phyloP scores from a whole-genome alignment of 139 green algal genomes.

The Bryopsis sp. region DNA sequence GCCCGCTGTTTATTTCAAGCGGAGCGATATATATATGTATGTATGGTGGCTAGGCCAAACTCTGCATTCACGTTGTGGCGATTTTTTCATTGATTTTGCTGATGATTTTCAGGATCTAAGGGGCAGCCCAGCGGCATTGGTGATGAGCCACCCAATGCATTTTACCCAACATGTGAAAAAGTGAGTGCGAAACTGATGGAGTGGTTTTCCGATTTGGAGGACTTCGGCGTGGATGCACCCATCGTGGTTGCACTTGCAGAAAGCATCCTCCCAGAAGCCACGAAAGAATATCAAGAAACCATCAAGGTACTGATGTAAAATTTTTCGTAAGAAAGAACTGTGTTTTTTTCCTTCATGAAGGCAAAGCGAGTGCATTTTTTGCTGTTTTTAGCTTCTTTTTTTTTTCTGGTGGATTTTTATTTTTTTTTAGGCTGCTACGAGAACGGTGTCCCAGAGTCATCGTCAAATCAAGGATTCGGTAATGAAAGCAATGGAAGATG shows the following conservation, averaged over 20 bases:
- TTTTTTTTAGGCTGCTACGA: not conserved
- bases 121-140: not conserved
- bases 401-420: not conserved
- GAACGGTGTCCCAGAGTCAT: not conserved
- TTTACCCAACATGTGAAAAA: no score
- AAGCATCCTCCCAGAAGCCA: not conserved
- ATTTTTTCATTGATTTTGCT: no score
- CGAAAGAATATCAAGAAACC: not conserved
- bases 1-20: no score
- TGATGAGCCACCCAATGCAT: not conserved
- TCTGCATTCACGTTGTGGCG: no score
- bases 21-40: no score
- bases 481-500: slow-evolving; percentile 1
- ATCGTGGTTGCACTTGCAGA: not conserved
- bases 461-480: not conserved
- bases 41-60: no score
- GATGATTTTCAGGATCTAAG: slow-evolving; percentile 4
- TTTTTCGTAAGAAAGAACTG: no score
- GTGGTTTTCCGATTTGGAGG: not conserved
- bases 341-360: not conserved
- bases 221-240: not conserved
- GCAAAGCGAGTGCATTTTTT: not conserved
- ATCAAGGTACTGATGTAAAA: not conserved
- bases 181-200: not conserved
- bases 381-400: not conserved